These are phyloP conservation scores for Ceratobasidium sp. DNA, from an alignment of 1,284 basidiomycete species.

Conservation along the genomic window DNA sequence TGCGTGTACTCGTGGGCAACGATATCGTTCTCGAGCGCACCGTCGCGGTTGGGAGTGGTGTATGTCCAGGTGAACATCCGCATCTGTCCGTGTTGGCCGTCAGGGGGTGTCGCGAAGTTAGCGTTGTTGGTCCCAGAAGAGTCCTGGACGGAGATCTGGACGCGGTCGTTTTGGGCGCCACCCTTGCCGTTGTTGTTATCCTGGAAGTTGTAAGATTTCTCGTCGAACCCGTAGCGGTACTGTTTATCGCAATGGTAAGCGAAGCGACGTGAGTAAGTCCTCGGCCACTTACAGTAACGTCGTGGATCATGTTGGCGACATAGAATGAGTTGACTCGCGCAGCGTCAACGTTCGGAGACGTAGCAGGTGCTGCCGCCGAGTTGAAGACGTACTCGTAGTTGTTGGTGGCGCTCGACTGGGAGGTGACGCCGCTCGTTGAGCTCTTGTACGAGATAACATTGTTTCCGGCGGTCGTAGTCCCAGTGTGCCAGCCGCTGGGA, in stretches of 20 bases:
- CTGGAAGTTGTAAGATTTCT: conserved; percentile 50
- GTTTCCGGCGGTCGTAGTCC: conserved; percentile 43
- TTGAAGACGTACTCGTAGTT: conserved; percentile 46
- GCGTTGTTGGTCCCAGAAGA: conserved; percentile 47
- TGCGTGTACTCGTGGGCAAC: conserved; percentile 46
- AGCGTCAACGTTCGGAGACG: conserved; percentile 36
- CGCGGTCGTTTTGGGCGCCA: conserved; percentile 45
- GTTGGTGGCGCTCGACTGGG: background rate
- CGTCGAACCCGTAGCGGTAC: conserved; percentile 49
- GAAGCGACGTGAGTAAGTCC: too few species aligned
- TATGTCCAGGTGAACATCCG: conserved; percentile 46
- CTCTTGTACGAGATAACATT: conserved; percentile 48
- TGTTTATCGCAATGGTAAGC: background rate
- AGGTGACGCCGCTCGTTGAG: conserved; percentile 22
- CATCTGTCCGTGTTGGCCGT: conserved; percentile 44
- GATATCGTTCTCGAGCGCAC: conserved; percentile 44
- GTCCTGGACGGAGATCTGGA: conserved; percentile 47
- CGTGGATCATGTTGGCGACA: conserved; percentile 46
- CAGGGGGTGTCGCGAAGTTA: conserved; percentile 46
- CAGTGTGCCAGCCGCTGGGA: conserved; percentile 49
- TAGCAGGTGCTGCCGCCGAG: conserved; percentile 6
- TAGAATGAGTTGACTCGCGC: conserved; percentile 47
- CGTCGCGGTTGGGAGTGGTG: conserved; percentile 46
- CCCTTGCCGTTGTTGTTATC: conserved; percentile 48
- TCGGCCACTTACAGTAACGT: background rate